A percentile compares a stretch with the other conserved stretches of the same genome.
Evolutionary conservation across 202 grass and related monocot genomes (phyloP).

Genomic region (Cymbopogon flexuosus): DNA sequence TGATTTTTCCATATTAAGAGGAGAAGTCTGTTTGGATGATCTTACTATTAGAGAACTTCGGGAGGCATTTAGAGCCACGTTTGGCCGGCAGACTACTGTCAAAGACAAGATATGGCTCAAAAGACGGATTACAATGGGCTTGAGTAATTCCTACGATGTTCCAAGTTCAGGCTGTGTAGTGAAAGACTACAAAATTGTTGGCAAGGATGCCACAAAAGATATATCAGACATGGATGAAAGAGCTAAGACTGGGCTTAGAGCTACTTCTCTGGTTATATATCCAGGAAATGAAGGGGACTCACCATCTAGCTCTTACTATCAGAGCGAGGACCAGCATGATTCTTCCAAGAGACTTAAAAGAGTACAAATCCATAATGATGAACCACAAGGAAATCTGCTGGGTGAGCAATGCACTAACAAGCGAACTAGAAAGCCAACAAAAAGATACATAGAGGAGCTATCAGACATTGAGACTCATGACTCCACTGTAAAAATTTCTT

Average conservation of each 20-base stretch:
- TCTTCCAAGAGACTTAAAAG: slow-evolving; percentile 47
- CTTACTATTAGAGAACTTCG: slow-evolving; percentile 94
- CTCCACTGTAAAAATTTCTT: slow-evolving; percentile 42
- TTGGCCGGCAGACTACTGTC: slow-evolving; percentile 88
- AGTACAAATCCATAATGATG: slow-evolving; percentile 34
- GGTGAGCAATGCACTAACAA: slow-evolving; percentile 43
- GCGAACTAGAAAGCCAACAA: slow-evolving; percentile 91
- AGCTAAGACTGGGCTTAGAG: slow-evolving; percentile 32
- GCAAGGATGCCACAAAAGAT: slow-evolving; percentile 39
- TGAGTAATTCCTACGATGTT: slow-evolving; percentile 82
- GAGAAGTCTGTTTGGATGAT: slow-evolving; percentile 80
- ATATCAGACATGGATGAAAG: slow-evolving; percentile 6
- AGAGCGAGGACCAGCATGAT: slow-evolving; percentile 43
- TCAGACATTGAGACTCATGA: slow-evolving; percentile 58
- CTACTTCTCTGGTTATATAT: slow-evolving; percentile 29
- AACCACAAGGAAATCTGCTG: slow-evolving; percentile 35
- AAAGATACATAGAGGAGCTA: slow-evolving; percentile 92
- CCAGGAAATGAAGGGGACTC: slow-evolving; percentile 34
- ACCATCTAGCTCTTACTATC: slow-evolving; percentile 41
- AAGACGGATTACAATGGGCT: slow-evolving; percentile 81
- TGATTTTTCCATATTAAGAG: slow-evolving; percentile 85
- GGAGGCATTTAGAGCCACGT: slow-evolving; percentile 85
- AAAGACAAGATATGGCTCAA: slow-evolving; percentile 99
- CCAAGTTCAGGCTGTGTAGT: slow-evolving; percentile 76
- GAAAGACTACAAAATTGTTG: slow-evolving; percentile 75